Conservation (phyloP, 2,329 filamentous ascomycete species). For the Stagonosporopsis tanaceti region DNA sequence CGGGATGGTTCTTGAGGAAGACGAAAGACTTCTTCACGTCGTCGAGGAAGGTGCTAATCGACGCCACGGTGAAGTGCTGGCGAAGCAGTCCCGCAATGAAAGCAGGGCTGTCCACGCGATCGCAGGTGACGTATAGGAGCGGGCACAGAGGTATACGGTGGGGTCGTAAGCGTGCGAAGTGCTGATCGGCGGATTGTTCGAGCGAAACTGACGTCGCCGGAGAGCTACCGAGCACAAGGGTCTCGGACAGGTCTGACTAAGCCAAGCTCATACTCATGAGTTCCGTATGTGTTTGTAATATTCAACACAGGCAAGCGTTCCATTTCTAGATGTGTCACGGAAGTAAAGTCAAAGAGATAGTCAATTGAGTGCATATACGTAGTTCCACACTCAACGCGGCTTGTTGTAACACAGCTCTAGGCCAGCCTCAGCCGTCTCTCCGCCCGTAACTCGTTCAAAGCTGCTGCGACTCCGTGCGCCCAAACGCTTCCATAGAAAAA, state of each 20-base stretch:
- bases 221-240: slow-evolving; percentile 10
- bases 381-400: background rate
- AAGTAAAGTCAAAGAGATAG: background rate
- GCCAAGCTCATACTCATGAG: background rate
- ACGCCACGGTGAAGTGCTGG: slow-evolving; percentile 46
- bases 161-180: slow-evolving; percentile 20
- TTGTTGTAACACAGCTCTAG: slow-evolving; percentile 7
- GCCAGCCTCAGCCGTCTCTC: slow-evolving; percentile 15
- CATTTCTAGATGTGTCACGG: background rate
- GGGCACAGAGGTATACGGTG: slow-evolving; percentile 13
- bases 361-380: slow-evolving; percentile 3
- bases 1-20: slow-evolving; percentile 44
- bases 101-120: slow-evolving; percentile 23
- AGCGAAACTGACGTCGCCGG: slow-evolving; percentile 10
- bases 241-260: slow-evolving; percentile 14
- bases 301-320: background rate
- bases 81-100: slow-evolving; percentile 17
- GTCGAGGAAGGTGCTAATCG: slow-evolving; percentile 41
- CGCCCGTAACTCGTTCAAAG: slow-evolving; percentile 2
- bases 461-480: slow-evolving; percentile 6
- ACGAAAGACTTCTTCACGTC: slow-evolving; percentile 49
- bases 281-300: too few species aligned
- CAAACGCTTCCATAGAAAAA: slow-evolving; percentile 5
- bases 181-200: slow-evolving; percentile 18
- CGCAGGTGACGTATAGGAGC: slow-evolving; percentile 19